Percentiles rank a stretch among this genome's conserved stretches.
phyloP scores from a whole-genome alignment of 306 rosid species.

The Rubus parviflorus region DNA sequence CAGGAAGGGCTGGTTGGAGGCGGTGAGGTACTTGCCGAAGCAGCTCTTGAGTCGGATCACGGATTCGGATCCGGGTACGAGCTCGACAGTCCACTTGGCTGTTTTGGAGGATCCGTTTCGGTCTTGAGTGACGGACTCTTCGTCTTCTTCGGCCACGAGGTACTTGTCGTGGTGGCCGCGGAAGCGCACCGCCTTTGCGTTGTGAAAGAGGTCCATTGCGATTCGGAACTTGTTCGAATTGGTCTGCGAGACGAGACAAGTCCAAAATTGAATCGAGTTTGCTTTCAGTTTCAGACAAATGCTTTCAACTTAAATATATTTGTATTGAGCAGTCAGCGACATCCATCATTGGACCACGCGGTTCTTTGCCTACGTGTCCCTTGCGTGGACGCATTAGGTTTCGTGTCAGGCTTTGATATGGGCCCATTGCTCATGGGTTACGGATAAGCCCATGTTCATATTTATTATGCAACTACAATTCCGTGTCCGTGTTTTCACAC shows the following conservation, averaged over 20 bases:
- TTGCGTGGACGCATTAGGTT: background rate
- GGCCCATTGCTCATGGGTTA: background rate
- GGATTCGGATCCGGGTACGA: conserved; percentile 45
- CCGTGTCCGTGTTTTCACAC: no score
- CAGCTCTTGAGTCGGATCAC: conserved; percentile 80
- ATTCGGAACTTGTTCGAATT: conserved; percentile 40
- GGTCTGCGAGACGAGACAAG: background rate
- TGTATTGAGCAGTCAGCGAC: background rate
- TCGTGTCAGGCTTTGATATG: background rate
- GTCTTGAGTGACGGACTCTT: conserved; percentile 72
- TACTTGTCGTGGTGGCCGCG: conserved; percentile 76
- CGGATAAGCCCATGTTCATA: background rate
- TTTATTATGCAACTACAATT: no score
- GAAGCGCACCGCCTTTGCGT: conserved; percentile 83
- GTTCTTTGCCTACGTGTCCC: background rate
- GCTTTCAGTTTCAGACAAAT: background rate
- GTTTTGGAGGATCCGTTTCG: conserved; percentile 64
- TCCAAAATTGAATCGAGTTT: no score
- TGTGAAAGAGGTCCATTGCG: conserved; percentile 67
- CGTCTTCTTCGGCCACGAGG: conserved; percentile 76
- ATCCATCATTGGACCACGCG: background rate
- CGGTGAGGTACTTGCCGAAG: conserved; percentile 79
- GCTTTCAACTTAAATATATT: no score
- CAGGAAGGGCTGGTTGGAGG: conserved; percentile 58
- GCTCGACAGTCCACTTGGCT: conserved; percentile 70